Evolutionary conservation across 192 early-diverging fungal genomes (phyloP).

Genomic region (Endogone sp.): DNA sequence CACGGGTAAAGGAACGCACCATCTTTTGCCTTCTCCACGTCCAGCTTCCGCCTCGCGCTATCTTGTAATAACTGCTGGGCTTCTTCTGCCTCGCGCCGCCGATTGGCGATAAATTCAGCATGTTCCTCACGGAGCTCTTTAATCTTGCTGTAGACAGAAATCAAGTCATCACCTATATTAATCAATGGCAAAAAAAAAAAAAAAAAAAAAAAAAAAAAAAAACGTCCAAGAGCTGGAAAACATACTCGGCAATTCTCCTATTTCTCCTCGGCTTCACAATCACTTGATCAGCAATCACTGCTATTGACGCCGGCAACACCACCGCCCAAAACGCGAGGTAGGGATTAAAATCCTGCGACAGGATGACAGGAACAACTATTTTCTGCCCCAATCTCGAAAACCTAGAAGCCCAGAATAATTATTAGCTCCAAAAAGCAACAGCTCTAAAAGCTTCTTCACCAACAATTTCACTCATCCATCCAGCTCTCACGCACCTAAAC

Average conservation of each 20-base stretch:
- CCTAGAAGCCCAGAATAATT: slow-evolving; percentile 17
- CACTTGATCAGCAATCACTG: slow-evolving; percentile 49
- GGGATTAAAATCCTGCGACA: slow-evolving; percentile 55
- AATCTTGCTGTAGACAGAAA: slow-evolving; percentile 36
- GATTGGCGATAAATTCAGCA: slow-evolving; percentile 51
- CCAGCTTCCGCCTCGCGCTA: slow-evolving; percentile 61
- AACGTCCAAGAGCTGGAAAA: slow-evolving; percentile 2
- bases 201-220: slow-evolving; percentile 1
- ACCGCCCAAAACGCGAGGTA: slow-evolving; percentile 48
- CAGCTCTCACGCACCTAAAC: slow-evolving; percentile 32
- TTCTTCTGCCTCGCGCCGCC: slow-evolving; percentile 76
- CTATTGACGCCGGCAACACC: slow-evolving; percentile 47
- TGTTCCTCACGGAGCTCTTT: slow-evolving; percentile 58
- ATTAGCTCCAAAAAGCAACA: neutral
- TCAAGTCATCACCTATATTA: neutral
- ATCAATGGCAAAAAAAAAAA: slow-evolving; percentile 5
- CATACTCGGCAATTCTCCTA: slow-evolving; percentile 39
- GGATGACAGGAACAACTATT: slow-evolving; percentile 58
- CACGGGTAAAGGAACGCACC: too few relatives aligned
- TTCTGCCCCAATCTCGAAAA: slow-evolving; percentile 65
- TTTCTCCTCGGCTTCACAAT: slow-evolving; percentile 60
- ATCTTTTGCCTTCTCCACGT: slow-evolving; percentile 60
- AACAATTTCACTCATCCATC: neutral
- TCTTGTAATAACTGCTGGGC: slow-evolving; percentile 70
- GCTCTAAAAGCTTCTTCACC: neutral